phyloP scores from a whole-genome alignment of 495 filamentous ascomycete species.

The Aspergillus egyptiacus region DNA sequence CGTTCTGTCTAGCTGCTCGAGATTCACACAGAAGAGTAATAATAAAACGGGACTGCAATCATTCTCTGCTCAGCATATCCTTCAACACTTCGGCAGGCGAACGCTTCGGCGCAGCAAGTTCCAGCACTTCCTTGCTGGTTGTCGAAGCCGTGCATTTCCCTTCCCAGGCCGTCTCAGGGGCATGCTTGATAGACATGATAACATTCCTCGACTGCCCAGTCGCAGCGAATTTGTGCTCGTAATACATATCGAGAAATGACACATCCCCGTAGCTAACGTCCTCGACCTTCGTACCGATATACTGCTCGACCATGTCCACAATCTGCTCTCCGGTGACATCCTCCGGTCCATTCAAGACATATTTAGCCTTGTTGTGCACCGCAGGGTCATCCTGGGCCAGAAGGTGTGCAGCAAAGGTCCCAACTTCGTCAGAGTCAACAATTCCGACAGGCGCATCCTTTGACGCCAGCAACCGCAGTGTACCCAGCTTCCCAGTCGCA shows the following conservation, averaged over 20 bases:
- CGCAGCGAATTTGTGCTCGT: constrained; percentile 13
- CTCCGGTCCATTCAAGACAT: constrained; percentile 41
- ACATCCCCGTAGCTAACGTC: constrained; percentile 35
- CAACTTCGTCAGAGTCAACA: constrained; percentile 36
- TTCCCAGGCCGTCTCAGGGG: constrained; percentile 19
- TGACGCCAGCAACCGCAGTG: constrained; percentile 20
- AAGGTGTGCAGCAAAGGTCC: constrained; percentile 36
- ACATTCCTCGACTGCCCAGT: constrained; percentile 21
- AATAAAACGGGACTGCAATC: too few relatives aligned
- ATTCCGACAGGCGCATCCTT: constrained; percentile 33
- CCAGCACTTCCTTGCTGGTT: constrained; percentile 31
- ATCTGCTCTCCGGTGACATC: constrained; percentile 36
- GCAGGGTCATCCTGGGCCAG: constrained; percentile 27
- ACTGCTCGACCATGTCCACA: constrained; percentile 35
- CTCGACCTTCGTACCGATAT: constrained; percentile 31
- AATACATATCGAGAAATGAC: constrained; percentile 25
- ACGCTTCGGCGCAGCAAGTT: constrained; percentile 25
- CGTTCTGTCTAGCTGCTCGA: too few relatives aligned
- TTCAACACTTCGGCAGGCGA: constrained; percentile 20
- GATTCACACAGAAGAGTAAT: too few relatives aligned
- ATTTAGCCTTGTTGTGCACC: constrained; percentile 33
- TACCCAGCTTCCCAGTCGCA: constrained; percentile 33
- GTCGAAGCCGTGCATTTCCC: constrained; percentile 29
- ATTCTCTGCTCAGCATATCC: constrained; percentile 15
- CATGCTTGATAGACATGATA: constrained; percentile 23